A percentile compares a stretch with the other conserved stretches of the same genome.
These are phyloP conservation scores for Cucurbitaria berberidis DNA, from an alignment of 2,329 filamentous ascomycete genomes.

Conservation along the genomic window DNA sequence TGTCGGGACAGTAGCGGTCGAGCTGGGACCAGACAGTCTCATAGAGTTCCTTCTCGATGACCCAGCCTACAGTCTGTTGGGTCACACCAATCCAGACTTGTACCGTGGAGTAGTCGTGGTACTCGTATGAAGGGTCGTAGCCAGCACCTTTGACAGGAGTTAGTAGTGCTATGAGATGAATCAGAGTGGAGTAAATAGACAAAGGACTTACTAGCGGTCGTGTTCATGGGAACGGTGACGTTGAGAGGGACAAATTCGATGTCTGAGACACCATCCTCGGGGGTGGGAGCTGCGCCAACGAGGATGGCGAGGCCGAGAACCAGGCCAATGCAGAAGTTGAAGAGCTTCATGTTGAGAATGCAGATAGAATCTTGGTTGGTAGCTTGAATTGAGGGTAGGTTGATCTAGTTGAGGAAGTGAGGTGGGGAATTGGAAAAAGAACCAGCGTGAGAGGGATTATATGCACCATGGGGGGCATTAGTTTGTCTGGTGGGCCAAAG, in stretches of 20 bases:
- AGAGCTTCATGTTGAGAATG: not conserved
- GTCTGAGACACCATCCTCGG: not conserved
- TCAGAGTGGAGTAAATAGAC: too few relatives aligned
- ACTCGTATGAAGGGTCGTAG: conserved; percentile 3
- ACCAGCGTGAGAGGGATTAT: not conserved
- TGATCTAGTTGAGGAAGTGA: not conserved
- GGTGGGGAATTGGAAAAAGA: not conserved
- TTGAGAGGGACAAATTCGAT: not conserved
- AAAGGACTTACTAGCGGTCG: not conserved
- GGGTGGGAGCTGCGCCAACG: not conserved
- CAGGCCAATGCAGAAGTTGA: not conserved
- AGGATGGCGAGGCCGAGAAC: not conserved
- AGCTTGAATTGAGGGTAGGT: not conserved
- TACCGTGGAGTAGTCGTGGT: not conserved
- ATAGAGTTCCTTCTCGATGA: not conserved
- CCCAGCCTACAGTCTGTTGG: not conserved
- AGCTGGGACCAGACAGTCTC: not conserved
- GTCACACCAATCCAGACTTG: conserved; percentile 4
- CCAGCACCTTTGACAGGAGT: too few relatives aligned
- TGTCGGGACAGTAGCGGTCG: not conserved
- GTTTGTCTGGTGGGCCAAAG: not conserved
- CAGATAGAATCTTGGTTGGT: not conserved
- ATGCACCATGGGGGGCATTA: not conserved
- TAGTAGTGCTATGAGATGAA: too few relatives aligned
- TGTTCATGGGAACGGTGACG: not conserved